Base-by-base conservation (phyloP, 345 rosid species). In the Citrus mangshanensis region DNA sequence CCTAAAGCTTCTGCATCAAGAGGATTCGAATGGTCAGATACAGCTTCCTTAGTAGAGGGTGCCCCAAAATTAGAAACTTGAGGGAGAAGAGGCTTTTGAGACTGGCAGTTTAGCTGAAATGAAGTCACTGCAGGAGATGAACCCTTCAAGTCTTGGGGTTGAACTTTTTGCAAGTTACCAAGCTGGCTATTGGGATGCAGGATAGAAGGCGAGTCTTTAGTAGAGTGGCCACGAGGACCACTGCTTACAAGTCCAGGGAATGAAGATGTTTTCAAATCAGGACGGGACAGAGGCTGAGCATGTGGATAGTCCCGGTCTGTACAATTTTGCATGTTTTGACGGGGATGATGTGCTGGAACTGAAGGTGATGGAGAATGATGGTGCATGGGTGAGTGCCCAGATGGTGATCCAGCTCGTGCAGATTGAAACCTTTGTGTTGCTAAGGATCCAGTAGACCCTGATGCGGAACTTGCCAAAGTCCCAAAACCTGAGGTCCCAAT, bases 181-280 rank as follows among this genome's bases (percentile, higher is more conserved):
- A 55, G 73, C 75, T 61, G 86, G 75, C 62, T 73, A 80, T 81
- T 83, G 32, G 85, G 73, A 72, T 86, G 81, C 51, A 73, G 59
- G 70, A 66, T 34, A 74, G 84, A 78, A 34, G 40, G 65, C 38
- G 86, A 68, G 24, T 84, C 90, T 80, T 70, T 82, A 80, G 76
- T 71, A 74, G 85, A 70, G 49, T 35, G 77, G 49, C 59, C 83
- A 63, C 77, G 86, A 69, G 79, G 82, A 24, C 79, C 77, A 68
- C 65, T 40, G 74, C 70, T 81, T 67, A 84, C 81, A 80, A 86
- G 85, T 28, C 80, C 91, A 24, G 95, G 84, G 64, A 80, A 81
- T 63, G 87, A 85, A 68, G 88, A 80, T 40, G 88, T 79, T 85
- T 84, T 90, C 9, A 83, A 74, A 81, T 89, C 95, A 61, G 88